phyloP scores from a whole-genome alignment of 2,329 filamentous ascomycete genomes.

The Venturia nashicola region DNA sequence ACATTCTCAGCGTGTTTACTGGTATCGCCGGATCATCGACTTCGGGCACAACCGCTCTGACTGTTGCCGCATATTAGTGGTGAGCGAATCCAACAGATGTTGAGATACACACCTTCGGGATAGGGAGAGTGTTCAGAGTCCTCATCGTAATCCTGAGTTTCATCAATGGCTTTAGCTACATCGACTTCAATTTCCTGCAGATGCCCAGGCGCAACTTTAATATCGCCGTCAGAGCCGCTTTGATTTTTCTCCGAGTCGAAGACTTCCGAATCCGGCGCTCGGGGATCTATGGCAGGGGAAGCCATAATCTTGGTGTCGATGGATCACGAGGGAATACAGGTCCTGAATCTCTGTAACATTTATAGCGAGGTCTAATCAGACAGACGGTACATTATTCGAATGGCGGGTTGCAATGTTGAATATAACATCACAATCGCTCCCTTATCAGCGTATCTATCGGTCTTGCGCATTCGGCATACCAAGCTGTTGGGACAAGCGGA shows the following conservation, averaged over 20 bases:
- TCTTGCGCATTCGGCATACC: neutral
- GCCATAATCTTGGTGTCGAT: neutral
- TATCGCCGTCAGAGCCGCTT: neutral
- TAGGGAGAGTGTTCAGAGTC: neutral
- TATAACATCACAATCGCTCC: neutral
- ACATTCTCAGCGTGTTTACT: conserved; percentile 11
- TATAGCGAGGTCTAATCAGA: neutral
- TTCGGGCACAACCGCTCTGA: neutral
- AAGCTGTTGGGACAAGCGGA: neutral
- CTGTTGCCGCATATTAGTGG: neutral
- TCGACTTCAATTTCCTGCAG: neutral
- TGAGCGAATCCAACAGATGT: neutral
- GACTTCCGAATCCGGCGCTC: neutral
- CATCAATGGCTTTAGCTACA: neutral
- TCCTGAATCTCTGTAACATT: neutral
- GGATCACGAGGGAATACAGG: neutral
- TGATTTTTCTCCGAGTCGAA: neutral
- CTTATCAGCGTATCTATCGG: neutral
- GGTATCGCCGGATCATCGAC: conserved; percentile 4
- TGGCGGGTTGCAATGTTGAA: neutral
- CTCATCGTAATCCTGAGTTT: neutral
- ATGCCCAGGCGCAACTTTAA: neutral
- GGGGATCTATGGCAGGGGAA: neutral
- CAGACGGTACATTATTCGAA: neutral
- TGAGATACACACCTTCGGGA: neutral